Percentiles rank a stretch among this genome's conserved stretches.
phyloP scores from a whole-genome alignment of 345 rosid genomes.

The Hirschfeldia incana region DNA sequence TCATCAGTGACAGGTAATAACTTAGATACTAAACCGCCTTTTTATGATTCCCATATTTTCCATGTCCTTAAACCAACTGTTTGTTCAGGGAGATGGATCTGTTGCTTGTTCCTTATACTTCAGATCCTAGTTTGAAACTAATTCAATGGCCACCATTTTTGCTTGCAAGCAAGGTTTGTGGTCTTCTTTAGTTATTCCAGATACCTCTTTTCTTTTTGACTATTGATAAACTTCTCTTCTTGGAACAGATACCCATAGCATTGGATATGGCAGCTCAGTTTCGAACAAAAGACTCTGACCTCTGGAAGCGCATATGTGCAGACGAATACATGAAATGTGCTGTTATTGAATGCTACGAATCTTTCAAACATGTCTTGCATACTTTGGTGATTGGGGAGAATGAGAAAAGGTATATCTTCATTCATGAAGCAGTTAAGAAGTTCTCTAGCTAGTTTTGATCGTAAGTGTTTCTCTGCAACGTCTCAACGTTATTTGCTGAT shows the following conservation, averaged over 20 bases:
- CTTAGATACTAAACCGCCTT: slow-evolving; percentile 24
- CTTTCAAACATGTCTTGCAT: slow-evolving; percentile 77
- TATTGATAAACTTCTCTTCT: slow-evolving; percentile 21
- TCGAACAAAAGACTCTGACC: slow-evolving; percentile 75
- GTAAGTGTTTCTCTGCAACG: slow-evolving; percentile 9
- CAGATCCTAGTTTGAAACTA: slow-evolving; percentile 88
- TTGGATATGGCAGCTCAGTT: slow-evolving; percentile 94
- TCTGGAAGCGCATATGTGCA: slow-evolving; percentile 93
- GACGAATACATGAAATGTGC: slow-evolving; percentile 99
- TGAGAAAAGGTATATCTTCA: slow-evolving; percentile 75
- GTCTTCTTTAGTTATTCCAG: slow-evolving; percentile 13
- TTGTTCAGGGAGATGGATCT: slow-evolving; percentile 95
- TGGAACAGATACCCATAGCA: slow-evolving; percentile 85
- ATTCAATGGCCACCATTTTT: slow-evolving; percentile 99
- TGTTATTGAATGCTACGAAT: slow-evolving; percentile 94
- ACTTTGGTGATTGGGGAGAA: slow-evolving; percentile 84
- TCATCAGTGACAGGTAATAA: slow-evolving; percentile 89
- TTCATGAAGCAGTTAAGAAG: background rate
- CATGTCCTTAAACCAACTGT: slow-evolving; percentile 30
- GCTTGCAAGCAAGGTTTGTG: slow-evolving; percentile 94
- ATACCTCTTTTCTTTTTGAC: background rate
- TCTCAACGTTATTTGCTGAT: slow-evolving; percentile 3
- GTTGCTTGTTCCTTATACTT: slow-evolving; percentile 83
- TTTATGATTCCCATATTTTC: slow-evolving; percentile 9
- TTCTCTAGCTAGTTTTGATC: slow-evolving; percentile 3